These are phyloP conservation scores for Fusarium siculi DNA, from an alignment of 2,329 filamentous ascomycete species.

Conservation along the genomic window DNA sequence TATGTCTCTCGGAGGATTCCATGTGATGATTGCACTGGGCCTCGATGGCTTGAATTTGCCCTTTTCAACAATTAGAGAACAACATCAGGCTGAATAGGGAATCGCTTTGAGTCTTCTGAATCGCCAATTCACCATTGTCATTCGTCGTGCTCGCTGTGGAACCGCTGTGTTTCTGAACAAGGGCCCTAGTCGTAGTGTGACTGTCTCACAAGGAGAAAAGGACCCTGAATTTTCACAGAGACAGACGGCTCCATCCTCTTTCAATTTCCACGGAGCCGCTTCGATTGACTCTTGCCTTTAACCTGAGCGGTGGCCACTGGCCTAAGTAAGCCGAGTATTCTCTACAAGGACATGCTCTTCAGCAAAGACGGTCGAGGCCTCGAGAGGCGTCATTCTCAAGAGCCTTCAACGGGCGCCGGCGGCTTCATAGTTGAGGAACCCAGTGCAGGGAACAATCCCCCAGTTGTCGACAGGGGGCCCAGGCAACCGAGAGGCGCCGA, in stretches of 20 bases:
- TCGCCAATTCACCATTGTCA: conserved; percentile 24
- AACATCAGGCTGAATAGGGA: conserved; percentile 6
- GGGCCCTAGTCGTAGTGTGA: conserved; percentile 28
- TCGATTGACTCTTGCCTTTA: conserved; percentile 4
- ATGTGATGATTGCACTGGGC: conserved; percentile 5
- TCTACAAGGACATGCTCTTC: conserved; percentile 26
- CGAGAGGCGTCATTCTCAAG: conserved; percentile 10
- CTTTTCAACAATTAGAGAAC: conserved; percentile 1
- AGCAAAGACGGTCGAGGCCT: conserved; percentile 19
- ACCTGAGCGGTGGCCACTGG: conserved; percentile 12
- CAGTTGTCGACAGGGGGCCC: conserved; percentile 12
- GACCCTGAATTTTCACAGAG: conserved; percentile 35
- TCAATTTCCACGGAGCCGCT: conserved; percentile 29
- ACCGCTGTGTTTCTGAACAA: conserved; percentile 38
- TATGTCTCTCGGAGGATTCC: conserved; percentile 17
- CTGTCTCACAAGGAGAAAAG: conserved; percentile 41
- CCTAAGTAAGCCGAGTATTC: neutral
- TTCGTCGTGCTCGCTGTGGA: conserved; percentile 35
- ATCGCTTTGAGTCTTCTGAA: conserved; percentile 22
- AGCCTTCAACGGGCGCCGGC: conserved; percentile 23
- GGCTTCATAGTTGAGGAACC: conserved; percentile 33
- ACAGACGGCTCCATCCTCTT: conserved; percentile 9
- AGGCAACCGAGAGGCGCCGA: conserved; percentile 34
- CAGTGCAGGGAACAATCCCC: conserved; percentile 14
- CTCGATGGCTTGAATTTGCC: conserved; percentile 15